Evolutionary conservation across 345 rosid species (phyloP), one percentile per base, ranked within the genome.

Genomic region (Salix viminalis): DNA sequence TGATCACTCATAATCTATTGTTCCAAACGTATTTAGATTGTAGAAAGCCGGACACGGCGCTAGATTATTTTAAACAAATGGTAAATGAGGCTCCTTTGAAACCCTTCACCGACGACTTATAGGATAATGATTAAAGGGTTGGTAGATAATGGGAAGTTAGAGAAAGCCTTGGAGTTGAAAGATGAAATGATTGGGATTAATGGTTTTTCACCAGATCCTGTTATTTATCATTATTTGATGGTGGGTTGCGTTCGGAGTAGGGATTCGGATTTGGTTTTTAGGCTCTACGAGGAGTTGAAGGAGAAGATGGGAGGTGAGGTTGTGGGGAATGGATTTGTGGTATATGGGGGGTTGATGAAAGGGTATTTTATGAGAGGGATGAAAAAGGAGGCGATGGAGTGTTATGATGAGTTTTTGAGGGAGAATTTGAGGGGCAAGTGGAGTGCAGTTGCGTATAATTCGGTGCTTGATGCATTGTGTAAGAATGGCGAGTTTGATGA

Each of bases 11-110:
- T 79, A 91, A 90, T 75, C 87, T 91, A 72, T 73, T 95, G 8
- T 90, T 95, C 67, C 97, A 91, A 82, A 90, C 96, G 61, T 95
- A 90, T 80, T 86, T 93, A 14, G 96, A 93, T 78, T 90, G 97
- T 68, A 79, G 88, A 28, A 93, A 86, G 75, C 91, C 94, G 0
- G 97, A 93, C n/a, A 88, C 88, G 4, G 97, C 97, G 0, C 79
- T 91, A 67, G 96, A 95, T 54, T 89, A 90, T 67, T 93, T 89
- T 81, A 95, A 93, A 85, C 91, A 88, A 85, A 79, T 95, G 58
- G 73, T 83, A 6, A 90, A 91, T 37, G 89, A 85, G 41, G 92
- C 94, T 13, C 97, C 97, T 0, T 76, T 95, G 48, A 89, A 89
- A 84, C 74, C 97, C 99, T 1, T 91, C 97, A 6, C 87, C 91